Percentiles rank a stretch among this genome's conserved stretches.
Evolutionary conservation across 2,329 filamentous ascomycete genomes (phyloP).

Genomic region (Aspergillus melleus): DNA sequence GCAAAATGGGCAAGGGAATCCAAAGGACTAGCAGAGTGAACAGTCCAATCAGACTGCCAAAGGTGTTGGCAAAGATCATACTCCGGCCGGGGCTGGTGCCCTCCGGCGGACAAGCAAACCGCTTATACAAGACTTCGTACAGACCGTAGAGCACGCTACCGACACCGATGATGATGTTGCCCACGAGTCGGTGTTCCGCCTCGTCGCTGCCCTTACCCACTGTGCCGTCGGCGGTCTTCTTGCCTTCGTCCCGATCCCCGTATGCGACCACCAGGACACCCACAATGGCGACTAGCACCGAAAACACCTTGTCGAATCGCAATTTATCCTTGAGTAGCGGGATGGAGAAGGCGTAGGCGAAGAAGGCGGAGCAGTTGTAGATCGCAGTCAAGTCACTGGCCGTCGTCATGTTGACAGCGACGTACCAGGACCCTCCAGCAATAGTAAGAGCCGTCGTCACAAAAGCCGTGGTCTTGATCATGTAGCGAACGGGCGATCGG

Average conservation of each 20-base stretch:
- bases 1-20: slow-evolving; percentile 85
- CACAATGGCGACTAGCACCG: slow-evolving; percentile 80
- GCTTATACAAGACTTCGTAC: slow-evolving; percentile 97
- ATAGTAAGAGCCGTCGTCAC: slow-evolving; percentile 85
- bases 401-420: slow-evolving; percentile 90
- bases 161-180: slow-evolving; percentile 87
- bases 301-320: slow-evolving; percentile 78
- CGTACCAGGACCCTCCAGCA: slow-evolving; percentile 91
- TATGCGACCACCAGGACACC: slow-evolving; percentile 96
- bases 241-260: slow-evolving; percentile 67
- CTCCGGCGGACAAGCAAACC: slow-evolving; percentile 87
- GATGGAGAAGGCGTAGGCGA: slow-evolving; percentile 95
- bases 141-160: slow-evolving; percentile 93
- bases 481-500: slow-evolving; percentile 65
- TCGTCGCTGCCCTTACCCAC: slow-evolving; percentile 49
- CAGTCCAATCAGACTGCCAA: slow-evolving; percentile 79
- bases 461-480: slow-evolving; percentile 74
- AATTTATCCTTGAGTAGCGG: slow-evolving; percentile 83
- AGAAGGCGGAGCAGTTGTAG: slow-evolving; percentile 99
- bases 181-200: slow-evolving; percentile 69
- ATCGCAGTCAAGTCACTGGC: slow-evolving; percentile 94
- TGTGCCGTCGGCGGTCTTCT: slow-evolving; percentile 31
- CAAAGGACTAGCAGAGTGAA: slow-evolving; percentile 88
- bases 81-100: slow-evolving; percentile 81
- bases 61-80: slow-evolving; percentile 92